Base-by-base conservation (phyloP, 805 yeast species). In the Candida koratica region DNA sequence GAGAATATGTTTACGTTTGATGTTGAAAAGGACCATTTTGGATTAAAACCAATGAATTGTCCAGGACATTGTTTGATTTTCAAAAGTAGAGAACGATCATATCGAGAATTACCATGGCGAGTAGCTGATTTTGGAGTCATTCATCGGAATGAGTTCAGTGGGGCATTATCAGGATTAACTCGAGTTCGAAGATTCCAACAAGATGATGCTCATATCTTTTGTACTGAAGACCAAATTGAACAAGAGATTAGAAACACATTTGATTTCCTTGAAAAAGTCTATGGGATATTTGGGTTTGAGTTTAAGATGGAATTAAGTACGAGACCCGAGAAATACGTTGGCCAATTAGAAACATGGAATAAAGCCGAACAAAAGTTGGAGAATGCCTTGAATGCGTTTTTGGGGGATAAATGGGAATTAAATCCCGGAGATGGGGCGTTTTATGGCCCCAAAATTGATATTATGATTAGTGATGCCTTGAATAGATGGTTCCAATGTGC, bases 401-500 rank as follows among this genome's bases (percentile, higher is more conserved):
- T 65, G 59, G 71, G 71, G 47, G 88, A 93, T 51, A 69, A 77
- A 40, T 93, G 97, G 97, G 95, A 85, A 66, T 61, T 93, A 48
- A 93, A 93, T 65, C 86, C 87, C 36, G 97, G 95, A 55, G 98
- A 93, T 64, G 98, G 98, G 69, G 98, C 94, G 29, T 84, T 84
- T 75, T 84, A 84, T 58, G 94, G 94, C 53, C 94, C 94, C 55
- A 90, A 90, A 79, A 93, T 90, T 59, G 98, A 90, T 69, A 86
- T 93, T 55, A 82, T 81, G 84, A 85, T 93, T 55, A 78, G 89
- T 47, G 98, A 93, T 63, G 96, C 97, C 31, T 74, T 88, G 60
- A 79, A 77, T 58, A 84, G 97, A 81, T 87, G 96, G 95, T 93
- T 85, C 70, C 98, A 93, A 70, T 90, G 97, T 75, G 98, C 98